A percentile compares a stretch with the other conserved stretches of the same genome.
Conservation (phyloP, 2,329 filamentous ascomycete species). For the Trichophyton verrucosum region DNA sequence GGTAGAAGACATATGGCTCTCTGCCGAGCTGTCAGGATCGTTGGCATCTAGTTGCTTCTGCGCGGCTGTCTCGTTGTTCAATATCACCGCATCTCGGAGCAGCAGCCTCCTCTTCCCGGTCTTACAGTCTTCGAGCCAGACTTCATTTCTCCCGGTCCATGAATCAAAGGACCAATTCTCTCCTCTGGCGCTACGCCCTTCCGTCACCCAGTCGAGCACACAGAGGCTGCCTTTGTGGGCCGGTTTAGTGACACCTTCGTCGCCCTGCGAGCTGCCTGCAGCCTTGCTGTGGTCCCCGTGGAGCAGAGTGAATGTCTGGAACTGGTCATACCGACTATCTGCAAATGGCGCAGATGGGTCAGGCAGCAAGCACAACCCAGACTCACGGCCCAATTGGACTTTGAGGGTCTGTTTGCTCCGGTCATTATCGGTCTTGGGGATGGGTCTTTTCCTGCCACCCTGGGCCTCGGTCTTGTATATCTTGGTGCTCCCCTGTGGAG, state of each 20-base stretch:
- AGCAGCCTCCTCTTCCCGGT: slow-evolving; percentile 48
- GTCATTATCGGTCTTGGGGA: slow-evolving; percentile 18
- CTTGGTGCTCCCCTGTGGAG: slow-evolving; percentile 73
- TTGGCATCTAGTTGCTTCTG: slow-evolving; percentile 28
- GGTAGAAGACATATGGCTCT: background rate
- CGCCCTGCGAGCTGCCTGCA: background rate
- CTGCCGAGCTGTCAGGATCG: background rate
- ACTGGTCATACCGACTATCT: slow-evolving; percentile 70
- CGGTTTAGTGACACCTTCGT: background rate
- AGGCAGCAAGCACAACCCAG: slow-evolving; percentile 56
- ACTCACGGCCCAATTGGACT: slow-evolving; percentile 36
- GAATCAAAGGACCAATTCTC: slow-evolving; percentile 75
- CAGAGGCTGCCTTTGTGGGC: slow-evolving; percentile 47
- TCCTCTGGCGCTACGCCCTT: slow-evolving; percentile 69
- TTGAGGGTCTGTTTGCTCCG: slow-evolving; percentile 40
- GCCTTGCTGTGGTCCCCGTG: background rate
- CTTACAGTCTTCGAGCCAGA: slow-evolving; percentile 35
- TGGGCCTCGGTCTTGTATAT: slow-evolving; percentile 64
- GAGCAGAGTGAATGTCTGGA: slow-evolving; percentile 57
- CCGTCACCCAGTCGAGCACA: slow-evolving; percentile 86
- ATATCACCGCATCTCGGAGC: slow-evolving; percentile 70
- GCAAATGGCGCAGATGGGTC: slow-evolving; percentile 90
- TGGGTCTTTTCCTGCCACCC: slow-evolving; percentile 29
- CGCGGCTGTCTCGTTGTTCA: slow-evolving; percentile 43
- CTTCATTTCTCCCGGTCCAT: slow-evolving; percentile 78